Base-by-base conservation (phyloP, 2,329 filamentous ascomycete genomes). In the Aureobasidium sp. region DNA sequence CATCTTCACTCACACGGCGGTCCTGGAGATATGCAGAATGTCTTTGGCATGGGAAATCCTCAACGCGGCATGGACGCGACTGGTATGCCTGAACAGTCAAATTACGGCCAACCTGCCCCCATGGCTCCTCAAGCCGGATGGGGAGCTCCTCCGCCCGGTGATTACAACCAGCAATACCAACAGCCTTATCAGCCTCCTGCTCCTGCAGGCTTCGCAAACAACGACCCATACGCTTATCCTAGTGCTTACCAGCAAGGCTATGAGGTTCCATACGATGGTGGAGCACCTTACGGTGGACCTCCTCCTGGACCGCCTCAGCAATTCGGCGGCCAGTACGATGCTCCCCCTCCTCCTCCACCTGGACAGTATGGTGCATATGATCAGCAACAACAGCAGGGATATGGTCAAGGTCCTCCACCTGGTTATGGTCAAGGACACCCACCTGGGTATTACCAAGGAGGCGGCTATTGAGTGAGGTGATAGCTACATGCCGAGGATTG, bases 221-320 rank as follows among this genome's bases (percentile, higher is more conserved):
- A 68, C 19, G 68, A 67, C 54, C 63, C 64, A 5, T 65, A 65
- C 54, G 66, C 68, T 2, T 71, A 68, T 50, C 70, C 68, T 11
- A 69, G 68, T 7, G 68, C 70, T 10, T 71, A 71, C 40, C 70
- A 71, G 57, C 70, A 71, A 46, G 70, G 70, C 3, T 71, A 73
- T 29, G 70, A 72, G 42, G 63, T 65, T 43, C 69, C 70, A 2
- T 71, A 69, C 42, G 37, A 66, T 25, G n/a, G 27, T 19, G 29
- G 23, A 19, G 25, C 23, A 11, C 46, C 33, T 21, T 59, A 57
- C 17, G 53, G 40, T 46, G 40, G n/a, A 37, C 43, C 47, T 29
- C 47, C 25, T 7, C 53, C 43, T 17, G 47, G 47, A 37, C 47
- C 31, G 2, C 45, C 43, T 33, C 50, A 54, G 37, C 50, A 54